phyloP scores from a whole-genome alignment of 2,329 filamentous ascomycete species.

The Penicillium sp. region DNA sequence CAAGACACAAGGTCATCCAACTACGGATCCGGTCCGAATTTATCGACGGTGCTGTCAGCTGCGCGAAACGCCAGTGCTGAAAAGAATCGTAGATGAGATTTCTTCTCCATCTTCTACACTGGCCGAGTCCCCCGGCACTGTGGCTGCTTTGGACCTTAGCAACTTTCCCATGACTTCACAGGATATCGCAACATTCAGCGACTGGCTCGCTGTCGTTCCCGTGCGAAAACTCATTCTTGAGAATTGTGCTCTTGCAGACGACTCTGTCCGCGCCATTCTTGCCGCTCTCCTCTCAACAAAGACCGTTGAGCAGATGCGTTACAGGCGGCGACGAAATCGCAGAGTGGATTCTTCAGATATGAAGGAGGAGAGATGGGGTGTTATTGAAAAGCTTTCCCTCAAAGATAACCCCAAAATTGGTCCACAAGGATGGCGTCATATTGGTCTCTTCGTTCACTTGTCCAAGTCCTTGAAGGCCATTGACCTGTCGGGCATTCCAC shows the following conservation, averaged over 20 bases:
- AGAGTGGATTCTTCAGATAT: slow-evolving; percentile 33
- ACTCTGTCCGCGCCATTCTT: slow-evolving; percentile 80
- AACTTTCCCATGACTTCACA: slow-evolving; percentile 79
- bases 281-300: slow-evolving; percentile 81
- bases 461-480: slow-evolving; percentile 81
- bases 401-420: slow-evolving; percentile 88
- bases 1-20: slow-evolving; percentile 66
- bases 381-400: slow-evolving; percentile 81
- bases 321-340: slow-evolving; percentile 44
- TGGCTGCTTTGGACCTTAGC: slow-evolving; percentile 78
- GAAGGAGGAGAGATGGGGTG: slow-evolving; percentile 52
- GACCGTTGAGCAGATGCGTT: slow-evolving; percentile 57
- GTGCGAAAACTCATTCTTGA: slow-evolving; percentile 83
- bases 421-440: slow-evolving; percentile 83
- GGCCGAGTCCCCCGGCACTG: slow-evolving; percentile 65
- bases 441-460: slow-evolving; percentile 86
- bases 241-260: slow-evolving; percentile 81
- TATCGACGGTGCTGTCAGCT: slow-evolving; percentile 94
- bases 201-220: slow-evolving; percentile 91
- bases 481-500: slow-evolving; percentile 80
- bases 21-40: slow-evolving; percentile 86
- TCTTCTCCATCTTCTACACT: slow-evolving; percentile 66
- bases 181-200: slow-evolving; percentile 82
- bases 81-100: slow-evolving; percentile 87
- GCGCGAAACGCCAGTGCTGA: slow-evolving; percentile 86